These are phyloP conservation scores for Kwoniella sp. DNA, from an alignment of 768 basidiomycete genomes.

Conservation along the genomic window DNA sequence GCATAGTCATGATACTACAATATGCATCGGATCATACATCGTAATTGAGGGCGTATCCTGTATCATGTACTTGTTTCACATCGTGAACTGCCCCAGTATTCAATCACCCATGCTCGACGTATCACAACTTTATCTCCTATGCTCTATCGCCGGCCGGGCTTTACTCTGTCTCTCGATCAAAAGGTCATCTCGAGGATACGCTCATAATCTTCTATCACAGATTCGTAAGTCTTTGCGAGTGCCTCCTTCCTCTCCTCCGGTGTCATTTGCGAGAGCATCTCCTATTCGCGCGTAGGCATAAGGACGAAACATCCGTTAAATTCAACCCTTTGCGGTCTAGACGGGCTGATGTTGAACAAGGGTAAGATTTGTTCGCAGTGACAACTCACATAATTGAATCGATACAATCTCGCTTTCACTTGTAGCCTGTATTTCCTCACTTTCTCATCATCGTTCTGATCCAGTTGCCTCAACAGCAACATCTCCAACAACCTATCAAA, in stretches of 20 bases:
- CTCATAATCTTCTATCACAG: conserved; percentile 78
- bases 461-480: conserved; percentile 73
- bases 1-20: background rate
- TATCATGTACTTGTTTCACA: background rate
- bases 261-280: conserved; percentile 82
- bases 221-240: conserved; percentile 88
- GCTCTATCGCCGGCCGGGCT: no score
- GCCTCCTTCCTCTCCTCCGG: conserved; percentile 83
- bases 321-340: no score
- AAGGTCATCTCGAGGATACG: conserved; percentile 65
- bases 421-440: conserved; percentile 71
- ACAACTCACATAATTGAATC: conserved; percentile 92
- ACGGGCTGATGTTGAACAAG: no score
- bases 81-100: no score
- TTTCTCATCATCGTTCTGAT: conserved; percentile 63
- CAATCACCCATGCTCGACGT: no score
- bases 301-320: background rate
- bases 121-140: no score
- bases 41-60: background rate
- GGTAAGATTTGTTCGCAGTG: no score
- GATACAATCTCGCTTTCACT: conserved; percentile 90
- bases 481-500: conserved; percentile 90
- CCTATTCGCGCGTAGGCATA: conserved; percentile 59
- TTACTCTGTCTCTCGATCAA: conserved; percentile 2
- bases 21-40: conserved; percentile 1